Conservation (phyloP, 352 stramenopile species). For the Phytophthora constricta region DNA sequence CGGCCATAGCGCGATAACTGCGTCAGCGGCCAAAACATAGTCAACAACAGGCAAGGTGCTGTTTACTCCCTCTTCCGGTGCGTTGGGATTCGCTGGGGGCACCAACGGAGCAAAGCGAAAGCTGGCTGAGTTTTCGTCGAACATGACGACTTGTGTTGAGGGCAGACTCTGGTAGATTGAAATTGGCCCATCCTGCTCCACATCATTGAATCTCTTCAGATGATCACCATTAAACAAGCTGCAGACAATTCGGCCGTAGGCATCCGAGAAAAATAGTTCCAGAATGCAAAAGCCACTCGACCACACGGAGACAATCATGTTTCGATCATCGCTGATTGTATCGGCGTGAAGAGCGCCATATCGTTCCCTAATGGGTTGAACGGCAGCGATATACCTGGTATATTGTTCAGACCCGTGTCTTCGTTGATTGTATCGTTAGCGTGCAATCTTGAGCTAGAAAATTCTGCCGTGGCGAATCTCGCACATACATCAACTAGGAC, state of each 20-base stretch:
- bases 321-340: constrained; percentile 20
- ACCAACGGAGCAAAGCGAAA: constrained; percentile 30
- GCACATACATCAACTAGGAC: constrained; percentile 43
- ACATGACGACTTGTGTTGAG: constrained; percentile 35
- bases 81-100: neutral
- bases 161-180: constrained; percentile 41
- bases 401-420: neutral
- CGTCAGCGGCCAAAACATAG: constrained; percentile 29
- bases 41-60: constrained; percentile 21
- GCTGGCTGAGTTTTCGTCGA: constrained; percentile 20
- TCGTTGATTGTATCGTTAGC: neutral
- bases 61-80: constrained; percentile 1
- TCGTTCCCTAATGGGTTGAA: constrained; percentile 37
- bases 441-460: constrained; percentile 2
- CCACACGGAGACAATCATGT: constrained; percentile 43
- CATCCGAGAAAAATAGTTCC: constrained; percentile 38
- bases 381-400: constrained; percentile 18
- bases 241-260: constrained; percentile 31
- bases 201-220: constrained; percentile 24
- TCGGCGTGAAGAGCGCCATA: constrained; percentile 42
- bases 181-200: constrained; percentile 12
- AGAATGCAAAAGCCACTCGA: constrained; percentile 49
- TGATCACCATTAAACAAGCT: constrained; percentile 24
- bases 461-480: constrained; percentile 25
- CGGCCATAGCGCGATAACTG: constrained; percentile 39